Percentiles rank a stretch among this genome's conserved stretches.
phyloP scores from a whole-genome alignment of 176 grass and related monocot species.

The Rhynchospora breviuscula region DNA sequence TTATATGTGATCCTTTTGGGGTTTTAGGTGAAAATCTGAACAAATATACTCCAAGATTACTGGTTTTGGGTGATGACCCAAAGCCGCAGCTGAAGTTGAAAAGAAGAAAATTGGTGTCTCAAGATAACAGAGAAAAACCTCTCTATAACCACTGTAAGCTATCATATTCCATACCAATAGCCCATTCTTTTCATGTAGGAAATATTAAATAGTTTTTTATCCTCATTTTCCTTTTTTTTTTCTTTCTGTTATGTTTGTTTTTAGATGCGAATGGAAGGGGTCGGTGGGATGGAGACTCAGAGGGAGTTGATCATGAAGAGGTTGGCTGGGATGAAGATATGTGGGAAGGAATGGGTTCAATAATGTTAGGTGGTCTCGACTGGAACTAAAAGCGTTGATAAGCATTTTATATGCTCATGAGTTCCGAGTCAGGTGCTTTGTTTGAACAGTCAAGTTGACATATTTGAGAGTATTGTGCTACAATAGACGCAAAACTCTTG shows the following conservation, averaged over 20 bases:
- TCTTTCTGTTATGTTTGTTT: neutral
- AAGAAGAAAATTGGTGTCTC: constrained; percentile 18
- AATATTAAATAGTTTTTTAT: neutral
- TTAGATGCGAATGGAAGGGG: constrained; percentile 73
- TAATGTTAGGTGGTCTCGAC: constrained; percentile 63
- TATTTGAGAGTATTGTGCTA: neutral
- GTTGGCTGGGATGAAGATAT: constrained; percentile 66
- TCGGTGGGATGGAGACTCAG: constrained; percentile 61
- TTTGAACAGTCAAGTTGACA: neutral
- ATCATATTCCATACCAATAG: neutral
- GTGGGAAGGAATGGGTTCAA: constrained; percentile 88
- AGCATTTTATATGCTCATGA: neutral
- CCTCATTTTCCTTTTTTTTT: neutral
- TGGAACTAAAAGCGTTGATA: constrained; percentile 44
- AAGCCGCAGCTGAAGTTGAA: constrained; percentile 27
- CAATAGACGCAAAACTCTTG: neutral
- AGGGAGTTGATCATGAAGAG: constrained; percentile 81
- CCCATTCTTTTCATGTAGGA: neutral
- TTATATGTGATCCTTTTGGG: neutral
- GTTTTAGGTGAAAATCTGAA: constrained; percentile 15
- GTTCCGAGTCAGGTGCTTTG: neutral
- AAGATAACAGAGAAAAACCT: constrained; percentile 22
- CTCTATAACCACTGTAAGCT: constrained; percentile 88
- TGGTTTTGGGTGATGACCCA: constrained; percentile 78
- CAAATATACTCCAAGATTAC: constrained; percentile 25